These are phyloP conservation scores for Talaromyces albobiverticillius DNA, from an alignment of 2,329 filamentous ascomycete genomes.

Conservation along the genomic window DNA sequence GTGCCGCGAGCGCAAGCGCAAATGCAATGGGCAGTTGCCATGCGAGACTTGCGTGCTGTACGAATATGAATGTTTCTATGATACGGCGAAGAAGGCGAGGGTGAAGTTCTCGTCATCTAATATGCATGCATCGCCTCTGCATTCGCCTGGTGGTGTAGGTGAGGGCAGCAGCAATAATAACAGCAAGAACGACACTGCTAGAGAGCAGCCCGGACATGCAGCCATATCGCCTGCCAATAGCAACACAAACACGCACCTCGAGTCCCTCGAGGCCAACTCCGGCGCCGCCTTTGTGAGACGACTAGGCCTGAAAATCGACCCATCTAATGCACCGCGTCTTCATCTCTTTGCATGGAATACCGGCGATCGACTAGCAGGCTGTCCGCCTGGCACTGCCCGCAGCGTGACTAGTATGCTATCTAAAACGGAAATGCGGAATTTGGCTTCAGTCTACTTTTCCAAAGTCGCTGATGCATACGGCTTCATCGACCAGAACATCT, in stretches of 20 bases:
- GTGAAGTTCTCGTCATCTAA: neutral
- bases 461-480: constrained; percentile 55
- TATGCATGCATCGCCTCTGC: neutral
- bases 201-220: too few relatives aligned
- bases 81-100: neutral
- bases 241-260: constrained; percentile 23
- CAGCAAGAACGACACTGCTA: neutral
- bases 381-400: constrained; percentile 15
- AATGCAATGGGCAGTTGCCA: constrained; percentile 54
- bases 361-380: constrained; percentile 21
- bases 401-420: constrained; percentile 48
- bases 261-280: constrained; percentile 56
- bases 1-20: constrained; percentile 56
- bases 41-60: constrained; percentile 54
- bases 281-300: constrained; percentile 56
- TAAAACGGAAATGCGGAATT: constrained; percentile 45
- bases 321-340: constrained; percentile 51
- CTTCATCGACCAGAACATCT: constrained; percentile 38
- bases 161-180: neutral
- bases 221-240: constrained; percentile 17
- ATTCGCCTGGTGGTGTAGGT: too few relatives aligned
- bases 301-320: constrained; percentile 53
- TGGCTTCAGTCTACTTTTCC: constrained; percentile 51
- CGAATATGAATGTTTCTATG: constrained; percentile 54
- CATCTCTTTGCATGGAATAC: constrained; percentile 59